Evolutionary conservation across 805 yeast genomes (phyloP), one percentile per base, ranked within the genome.

Genomic region (Saccharomyces mikatae): DNA sequence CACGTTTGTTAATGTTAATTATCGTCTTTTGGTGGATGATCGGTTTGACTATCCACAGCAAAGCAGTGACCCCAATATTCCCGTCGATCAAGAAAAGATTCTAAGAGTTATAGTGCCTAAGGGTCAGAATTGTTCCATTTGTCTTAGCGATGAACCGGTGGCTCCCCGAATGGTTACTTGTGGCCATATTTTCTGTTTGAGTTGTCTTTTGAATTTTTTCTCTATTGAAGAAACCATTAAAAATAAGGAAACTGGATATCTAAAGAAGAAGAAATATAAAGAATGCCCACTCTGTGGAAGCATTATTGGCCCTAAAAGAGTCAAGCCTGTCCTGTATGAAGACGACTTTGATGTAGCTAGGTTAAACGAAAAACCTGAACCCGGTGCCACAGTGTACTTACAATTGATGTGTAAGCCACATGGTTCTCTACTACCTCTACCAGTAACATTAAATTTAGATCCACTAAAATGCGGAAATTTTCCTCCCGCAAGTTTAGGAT

Each of bases 111-210:
- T 89, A n/a, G 84, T 82, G 0, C 86, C 92, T 13, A 80, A 78
- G 56, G 84, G 86, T 1, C 85, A 85, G 60, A 83, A 84, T 41
- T 94, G 99, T 66, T 98, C 99, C 0, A 92, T 94, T 28, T 94
- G 99, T 68, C 74, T 94, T 13, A 78, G 84, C 31, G 95, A 89
- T 51, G 84, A 83, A 13, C 87, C 94, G 13, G 80, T 87, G 17
- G 97, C 97, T 0, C 97, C 99, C 2, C 75, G 98, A 53, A 95
- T 94, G 98, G 83, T 89, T 29, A 79, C 83, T 11, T 94, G 99
- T 73, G 99, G 99, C 4, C 99, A 94, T 66, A 78, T 90, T 14
- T 81, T 94, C 64, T 94, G 99, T 66, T 76, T 81, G 53, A 81
- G 90, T 13, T 94, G 99, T 68, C 70, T 92, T 30, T 68, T 90